Conservation (phyloP, 257 asterid genomes). For the Solanum piurae region DNA sequence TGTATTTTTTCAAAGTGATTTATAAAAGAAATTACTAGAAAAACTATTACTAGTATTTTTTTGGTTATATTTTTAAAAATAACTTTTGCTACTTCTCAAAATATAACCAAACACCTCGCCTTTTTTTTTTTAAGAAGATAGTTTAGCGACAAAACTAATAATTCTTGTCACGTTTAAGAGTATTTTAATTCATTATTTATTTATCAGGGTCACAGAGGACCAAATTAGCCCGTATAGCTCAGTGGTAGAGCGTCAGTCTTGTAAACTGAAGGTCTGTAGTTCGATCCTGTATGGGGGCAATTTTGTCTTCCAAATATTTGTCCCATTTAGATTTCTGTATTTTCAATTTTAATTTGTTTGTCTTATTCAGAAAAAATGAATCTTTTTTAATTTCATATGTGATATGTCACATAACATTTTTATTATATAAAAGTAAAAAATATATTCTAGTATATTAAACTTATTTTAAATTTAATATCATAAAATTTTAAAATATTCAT, state of each 20-base stretch:
- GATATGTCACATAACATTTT: neutral
- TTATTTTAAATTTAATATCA: no score
- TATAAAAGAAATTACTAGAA: neutral
- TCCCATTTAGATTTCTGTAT: neutral
- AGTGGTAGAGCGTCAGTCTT: neutral
- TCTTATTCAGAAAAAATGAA: neutral
- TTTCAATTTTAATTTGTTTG: neutral
- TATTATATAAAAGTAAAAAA: neutral
- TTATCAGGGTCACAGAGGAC: rapidly evolving
- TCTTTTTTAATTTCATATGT: neutral
- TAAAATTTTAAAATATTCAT: neutral
- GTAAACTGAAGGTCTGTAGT: neutral
- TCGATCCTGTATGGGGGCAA: neutral
- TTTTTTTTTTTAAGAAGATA: no score
- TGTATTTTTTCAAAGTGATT: neutral
- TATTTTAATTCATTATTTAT: no score
- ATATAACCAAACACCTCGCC: no score
- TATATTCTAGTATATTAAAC: no score
- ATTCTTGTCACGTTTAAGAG: no score
- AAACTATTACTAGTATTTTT: no score
- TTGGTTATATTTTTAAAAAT: no score
- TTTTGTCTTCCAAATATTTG: neutral
- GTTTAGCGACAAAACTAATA: no score
- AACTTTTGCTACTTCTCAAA: no score
- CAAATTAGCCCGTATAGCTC: neutral